These are phyloP conservation scores for Cytospora mali DNA, from an alignment of 2,329 filamentous ascomycete species.

Conservation along the genomic window DNA sequence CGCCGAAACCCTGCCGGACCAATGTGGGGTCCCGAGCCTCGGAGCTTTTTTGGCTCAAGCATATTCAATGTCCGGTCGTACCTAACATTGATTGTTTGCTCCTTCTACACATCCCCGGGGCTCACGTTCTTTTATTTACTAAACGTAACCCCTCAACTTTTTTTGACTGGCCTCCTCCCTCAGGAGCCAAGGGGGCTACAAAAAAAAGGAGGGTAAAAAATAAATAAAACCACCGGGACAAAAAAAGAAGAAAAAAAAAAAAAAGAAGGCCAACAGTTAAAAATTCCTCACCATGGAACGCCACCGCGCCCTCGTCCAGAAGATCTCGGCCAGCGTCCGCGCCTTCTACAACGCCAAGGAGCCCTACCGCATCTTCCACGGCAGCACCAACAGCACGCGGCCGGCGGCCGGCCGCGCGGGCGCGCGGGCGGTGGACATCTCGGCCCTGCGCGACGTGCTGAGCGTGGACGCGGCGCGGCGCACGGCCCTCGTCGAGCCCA, in stretches of 20 bases:
- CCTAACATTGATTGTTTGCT: not conserved
- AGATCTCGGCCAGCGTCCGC: slow-evolving; percentile 51
- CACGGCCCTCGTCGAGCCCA: slow-evolving; percentile 72
- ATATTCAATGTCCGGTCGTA: slow-evolving; percentile 1
- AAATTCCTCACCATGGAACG: slow-evolving; percentile 44
- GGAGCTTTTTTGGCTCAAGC: not conserved
- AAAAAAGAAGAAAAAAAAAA: not conserved
- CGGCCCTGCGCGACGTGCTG: slow-evolving; percentile 64
- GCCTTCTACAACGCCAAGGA: slow-evolving; percentile 50
- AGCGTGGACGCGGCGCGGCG: slow-evolving; percentile 57
- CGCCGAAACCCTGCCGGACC: not conserved
- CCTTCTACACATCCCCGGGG: not conserved
- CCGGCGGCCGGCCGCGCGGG: slow-evolving; percentile 45
- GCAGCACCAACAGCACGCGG: slow-evolving; percentile 75
- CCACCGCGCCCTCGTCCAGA: slow-evolving; percentile 51
- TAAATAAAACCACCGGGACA: no score
- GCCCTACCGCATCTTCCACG: slow-evolving; percentile 76
- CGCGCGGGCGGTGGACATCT: slow-evolving; percentile 62
- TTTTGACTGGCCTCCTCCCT: not conserved
- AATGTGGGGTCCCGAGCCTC: slow-evolving; percentile 12
- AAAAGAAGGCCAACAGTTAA: not conserved
- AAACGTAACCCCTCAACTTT: not conserved
- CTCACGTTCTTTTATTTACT: not conserved
- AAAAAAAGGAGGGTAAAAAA: not conserved
- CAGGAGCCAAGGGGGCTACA: not conserved